Evolutionary conservation across 2,329 filamentous ascomycete genomes (phyloP), one percentile per base, ranked within the genome.

Genomic region (Curvularia hawaiiensis): DNA sequence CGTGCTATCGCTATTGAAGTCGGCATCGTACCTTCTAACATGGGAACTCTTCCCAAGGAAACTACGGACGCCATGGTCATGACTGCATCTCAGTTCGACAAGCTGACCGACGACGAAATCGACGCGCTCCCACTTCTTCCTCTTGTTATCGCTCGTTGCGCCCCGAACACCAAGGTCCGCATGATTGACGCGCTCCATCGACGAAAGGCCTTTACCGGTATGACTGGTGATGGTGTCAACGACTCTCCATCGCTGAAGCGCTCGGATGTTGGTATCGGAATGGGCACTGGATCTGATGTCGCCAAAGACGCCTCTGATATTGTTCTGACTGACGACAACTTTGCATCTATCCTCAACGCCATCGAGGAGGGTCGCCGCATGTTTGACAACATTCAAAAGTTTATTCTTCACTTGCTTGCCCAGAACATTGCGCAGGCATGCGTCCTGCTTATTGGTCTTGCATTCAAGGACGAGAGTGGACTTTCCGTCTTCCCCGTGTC

Each of bases 361-460:
- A 91, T 95, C 62, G 89, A 90, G 65, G 90, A 95, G 77, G 91
- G 91, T 16, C 85, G 91, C 14, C 85, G 91, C 65, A 92, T 94
- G 82, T 94, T 93, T 72, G 90, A 94, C 76, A 95, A 95, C 70
- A 92, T 95, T 62, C 90, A 95, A 70, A 94, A 94, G 68, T 95
- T 95, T 69, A 88, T 95, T 44, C 82, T 95, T 41, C 91, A 75
- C 59, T 78, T 95, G 38, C 83, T 96, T 33, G 87, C 88, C 1
- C 88, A 91, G 73, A 96, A 96, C 72, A 89, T 96, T 43, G 91
- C 90, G 33, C 90, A 96, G 72, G 92, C 93, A 8, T 88, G 90
- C 60, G 88, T 91, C 1, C 82, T 96, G 16, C 86, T 96, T 26
- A 88, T 92, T 39, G 92, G 92, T 52, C 85, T 96, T 4, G 89